These are phyloP conservation scores for Trichoderma hamatum DNA, from an alignment of 2,329 filamentous ascomycete species.

Conservation along the genomic window DNA sequence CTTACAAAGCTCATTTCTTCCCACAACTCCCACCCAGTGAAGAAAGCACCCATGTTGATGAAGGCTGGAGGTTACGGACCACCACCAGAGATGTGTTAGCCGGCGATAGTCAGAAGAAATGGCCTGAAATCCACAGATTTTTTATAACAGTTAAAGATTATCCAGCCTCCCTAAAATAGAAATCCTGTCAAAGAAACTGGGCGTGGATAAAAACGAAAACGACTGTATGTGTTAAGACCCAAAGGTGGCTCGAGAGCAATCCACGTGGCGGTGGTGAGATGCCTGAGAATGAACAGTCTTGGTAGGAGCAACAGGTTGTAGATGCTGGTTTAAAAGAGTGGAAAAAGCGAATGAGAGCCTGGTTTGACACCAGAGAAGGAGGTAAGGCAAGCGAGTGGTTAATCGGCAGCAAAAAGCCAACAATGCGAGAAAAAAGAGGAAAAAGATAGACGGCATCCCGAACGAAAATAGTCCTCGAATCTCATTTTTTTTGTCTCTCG, in stretches of 20 bases:
- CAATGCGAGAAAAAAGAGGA: not conserved
- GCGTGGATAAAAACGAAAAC: not conserved
- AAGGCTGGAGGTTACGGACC: not conserved
- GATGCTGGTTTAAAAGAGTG: not conserved
- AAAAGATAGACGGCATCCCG: not conserved
- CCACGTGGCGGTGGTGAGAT: slow-evolving; percentile 25
- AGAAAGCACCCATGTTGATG: slow-evolving; percentile 54
- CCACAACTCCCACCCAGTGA: slow-evolving; percentile 76
- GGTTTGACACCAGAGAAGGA: not conserved
- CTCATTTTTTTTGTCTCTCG: not conserved
- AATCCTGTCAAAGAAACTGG: not conserved
- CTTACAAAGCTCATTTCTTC: slow-evolving; percentile 88
- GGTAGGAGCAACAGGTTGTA: slow-evolving; percentile 17
- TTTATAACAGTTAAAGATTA: not conserved
- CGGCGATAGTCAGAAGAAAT: not conserved
- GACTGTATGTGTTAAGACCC: slow-evolving; percentile 6
- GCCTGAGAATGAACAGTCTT: not conserved
- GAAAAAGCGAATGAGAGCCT: not conserved
- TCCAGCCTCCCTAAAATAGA: not conserved
- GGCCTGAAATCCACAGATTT: not conserved
- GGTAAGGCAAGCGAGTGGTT: not conserved
- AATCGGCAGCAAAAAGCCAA: not conserved
- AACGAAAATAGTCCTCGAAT: not conserved
- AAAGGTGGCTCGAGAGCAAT: slow-evolving; percentile 24
- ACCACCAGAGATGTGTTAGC: not conserved